Base-by-base conservation (phyloP, 108 stramenopile species). In the Stephanodiscus minutulus region DNA sequence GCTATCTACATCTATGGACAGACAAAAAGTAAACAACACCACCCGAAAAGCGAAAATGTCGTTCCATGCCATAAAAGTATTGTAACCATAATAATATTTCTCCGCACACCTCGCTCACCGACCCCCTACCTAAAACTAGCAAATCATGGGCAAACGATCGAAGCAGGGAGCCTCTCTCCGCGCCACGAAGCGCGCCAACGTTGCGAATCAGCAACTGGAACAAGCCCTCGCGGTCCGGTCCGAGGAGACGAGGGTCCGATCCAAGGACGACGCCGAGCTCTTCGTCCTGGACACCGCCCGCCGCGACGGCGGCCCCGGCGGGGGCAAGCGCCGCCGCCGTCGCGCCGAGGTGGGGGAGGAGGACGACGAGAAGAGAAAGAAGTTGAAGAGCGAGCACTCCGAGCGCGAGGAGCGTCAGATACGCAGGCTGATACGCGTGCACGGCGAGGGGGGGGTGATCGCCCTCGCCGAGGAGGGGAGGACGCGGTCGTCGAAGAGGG, bases 211-310 rank as follows among this genome's bases (percentile, higher is more conserved):
- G 41, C 77, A 88, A 55, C 76, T 88, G 10, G 69, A 81, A 46
- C 86, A 90, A 27, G 68, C 71, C 13, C 62, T 68, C 24, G 83
- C 87, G 2, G 79, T 83, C 28, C 53, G 74, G 4, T 72, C 70
- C n/a, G 87, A 85, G 36, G 77, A 75, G 50, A 49, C 75, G 55
- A 67, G 62, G 11, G 70, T 90, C 15, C 62, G 61, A 8, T 50
- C 67, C 71, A 83, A 85, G 64, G 50, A 74, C 55, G 81, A 94
- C 65, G 85, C 89, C 21, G 89, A 91, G 12, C 70, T 94, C 9
- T 94, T 94, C 69, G 86, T 89, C 12, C 27, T 94, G 27, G 93
- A 94, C 48, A 94, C 88, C 5, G 69, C 77, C 3, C 52, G 74
- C n/a, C 57, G 64, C 35, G 70, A 70, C 25, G 17, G 68, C 15